Percentiles rank a stretch among this genome's conserved stretches.
phyloP scores from a whole-genome alignment of 2,329 filamentous ascomycete genomes.

The Aspergillus ochraceus region DNA sequence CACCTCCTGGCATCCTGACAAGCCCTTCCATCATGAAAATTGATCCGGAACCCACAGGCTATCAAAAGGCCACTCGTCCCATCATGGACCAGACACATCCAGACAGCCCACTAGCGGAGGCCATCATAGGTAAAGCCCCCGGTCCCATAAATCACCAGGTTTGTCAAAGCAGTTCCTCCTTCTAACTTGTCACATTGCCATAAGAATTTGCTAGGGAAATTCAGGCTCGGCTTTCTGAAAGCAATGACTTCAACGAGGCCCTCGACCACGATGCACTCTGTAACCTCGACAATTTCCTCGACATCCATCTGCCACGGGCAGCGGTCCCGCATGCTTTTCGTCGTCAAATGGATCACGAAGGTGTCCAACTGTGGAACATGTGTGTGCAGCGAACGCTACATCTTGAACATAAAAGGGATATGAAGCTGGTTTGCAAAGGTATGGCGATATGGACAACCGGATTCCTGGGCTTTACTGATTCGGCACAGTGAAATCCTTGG shows the following conservation, averaged over 20 bases:
- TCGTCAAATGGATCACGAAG: conserved; percentile 30
- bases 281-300: conserved; percentile 19
- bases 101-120: not conserved
- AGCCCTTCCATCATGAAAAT: not conserved
- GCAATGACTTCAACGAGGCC: not conserved
- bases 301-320: conserved; percentile 10
- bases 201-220: conserved; percentile 27
- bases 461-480: not conserved
- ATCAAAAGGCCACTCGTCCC: not conserved
- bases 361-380: conserved; percentile 40
- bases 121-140: not conserved
- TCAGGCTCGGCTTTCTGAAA: conserved; percentile 9
- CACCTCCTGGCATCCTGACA: not conserved
- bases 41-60: not conserved
- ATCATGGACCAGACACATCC: not conserved
- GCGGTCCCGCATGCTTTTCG: conserved; percentile 10
- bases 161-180: rapidly evolving
- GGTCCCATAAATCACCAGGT: not conserved
- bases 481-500: conserved; percentile 54
- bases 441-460: not conserved
- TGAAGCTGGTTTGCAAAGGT: conserved; percentile 21
- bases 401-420: conserved; percentile 8
- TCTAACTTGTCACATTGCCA: not conserved
- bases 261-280: conserved; percentile 2
- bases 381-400: conserved; percentile 26